Evolutionary conservation across 108 stramenopile genomes (phyloP).

Genomic region (Cyclotella baltica): DNA sequence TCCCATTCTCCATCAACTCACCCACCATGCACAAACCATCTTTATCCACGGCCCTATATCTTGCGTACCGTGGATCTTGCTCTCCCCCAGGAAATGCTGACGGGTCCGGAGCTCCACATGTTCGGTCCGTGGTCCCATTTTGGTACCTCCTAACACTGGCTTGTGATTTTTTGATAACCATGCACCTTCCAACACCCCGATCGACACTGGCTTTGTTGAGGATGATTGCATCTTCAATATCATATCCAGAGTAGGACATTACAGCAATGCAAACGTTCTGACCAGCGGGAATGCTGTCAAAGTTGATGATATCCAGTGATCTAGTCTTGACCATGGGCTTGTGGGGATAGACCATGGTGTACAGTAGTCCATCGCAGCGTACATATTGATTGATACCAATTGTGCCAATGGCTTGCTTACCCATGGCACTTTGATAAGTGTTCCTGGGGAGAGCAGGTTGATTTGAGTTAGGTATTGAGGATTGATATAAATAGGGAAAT

Average conservation of each 20-base stretch:
- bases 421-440: constrained; percentile 98
- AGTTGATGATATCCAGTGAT: constrained; percentile 94
- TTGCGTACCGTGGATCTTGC: constrained; percentile 84
- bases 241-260: constrained; percentile 99
- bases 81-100: constrained; percentile 72
- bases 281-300: constrained; percentile 97
- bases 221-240: constrained; percentile 99
- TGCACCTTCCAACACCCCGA: constrained; percentile 97
- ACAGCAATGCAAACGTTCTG: constrained; percentile 98
- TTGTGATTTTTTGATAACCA: constrained; percentile 88
- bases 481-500: not conserved
- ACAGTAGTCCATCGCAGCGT: constrained; percentile 96
- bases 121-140: constrained; percentile 92
- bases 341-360: constrained; percentile 97
- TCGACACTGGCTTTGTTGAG: constrained; percentile 98
- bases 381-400: constrained; percentile 96
- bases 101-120: constrained; percentile 82
- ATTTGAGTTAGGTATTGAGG: not conserved
- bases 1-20: constrained; percentile 80
- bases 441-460: constrained; percentile 54
- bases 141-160: constrained; percentile 92
- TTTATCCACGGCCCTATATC: constrained; percentile 85
- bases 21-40: constrained; percentile 96
- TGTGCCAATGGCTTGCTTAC: constrained; percentile 99
- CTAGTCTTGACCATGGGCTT: constrained; percentile 98